Conservation (phyloP, 2,329 filamentous ascomycete genomes). For the Neonectria magnoliae region DNA sequence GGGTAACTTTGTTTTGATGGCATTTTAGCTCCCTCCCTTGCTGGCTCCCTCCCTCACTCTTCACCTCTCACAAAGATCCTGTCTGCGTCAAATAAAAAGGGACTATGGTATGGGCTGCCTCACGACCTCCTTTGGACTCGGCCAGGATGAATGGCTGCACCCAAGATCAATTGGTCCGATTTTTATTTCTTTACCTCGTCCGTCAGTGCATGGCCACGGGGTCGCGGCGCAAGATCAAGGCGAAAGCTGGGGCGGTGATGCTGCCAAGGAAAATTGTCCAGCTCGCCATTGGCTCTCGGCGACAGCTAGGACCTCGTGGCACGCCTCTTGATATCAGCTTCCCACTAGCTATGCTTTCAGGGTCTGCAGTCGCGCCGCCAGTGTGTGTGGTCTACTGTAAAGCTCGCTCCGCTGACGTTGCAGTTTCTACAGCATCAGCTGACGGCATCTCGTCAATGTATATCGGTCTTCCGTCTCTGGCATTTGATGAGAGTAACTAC, state of each 20-base stretch:
- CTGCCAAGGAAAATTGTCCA: conserved; percentile 15
- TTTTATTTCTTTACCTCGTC: not conserved
- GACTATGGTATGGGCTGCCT: not conserved
- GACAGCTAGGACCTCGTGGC: not conserved
- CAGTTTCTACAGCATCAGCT: conserved; percentile 16
- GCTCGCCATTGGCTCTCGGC: conserved; percentile 9
- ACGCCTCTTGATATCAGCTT: conserved; percentile 17
- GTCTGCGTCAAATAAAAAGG: not conserved
- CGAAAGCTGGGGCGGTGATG: conserved; percentile 9
- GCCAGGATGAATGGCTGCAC: not conserved
- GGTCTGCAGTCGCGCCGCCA: conserved; percentile 1
- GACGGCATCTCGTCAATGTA: not conserved
- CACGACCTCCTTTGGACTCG: not conserved
- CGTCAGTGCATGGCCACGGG: not conserved
- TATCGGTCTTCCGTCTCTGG: not conserved
- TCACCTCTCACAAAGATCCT: not conserved
- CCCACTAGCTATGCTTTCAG: conserved; percentile 4
- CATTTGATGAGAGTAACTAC: too few species aligned
- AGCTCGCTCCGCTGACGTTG: conserved; percentile 8
- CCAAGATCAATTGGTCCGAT: not conserved
- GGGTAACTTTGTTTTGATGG: not conserved
- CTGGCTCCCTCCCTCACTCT: not conserved
- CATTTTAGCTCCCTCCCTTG: conserved; percentile 1
- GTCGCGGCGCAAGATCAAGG: conserved; percentile 12
- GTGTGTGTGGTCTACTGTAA: not conserved